Evolutionary conservation across 495 filamentous ascomycete genomes (phyloP).

Genomic region (Cetradonia linearis): DNA sequence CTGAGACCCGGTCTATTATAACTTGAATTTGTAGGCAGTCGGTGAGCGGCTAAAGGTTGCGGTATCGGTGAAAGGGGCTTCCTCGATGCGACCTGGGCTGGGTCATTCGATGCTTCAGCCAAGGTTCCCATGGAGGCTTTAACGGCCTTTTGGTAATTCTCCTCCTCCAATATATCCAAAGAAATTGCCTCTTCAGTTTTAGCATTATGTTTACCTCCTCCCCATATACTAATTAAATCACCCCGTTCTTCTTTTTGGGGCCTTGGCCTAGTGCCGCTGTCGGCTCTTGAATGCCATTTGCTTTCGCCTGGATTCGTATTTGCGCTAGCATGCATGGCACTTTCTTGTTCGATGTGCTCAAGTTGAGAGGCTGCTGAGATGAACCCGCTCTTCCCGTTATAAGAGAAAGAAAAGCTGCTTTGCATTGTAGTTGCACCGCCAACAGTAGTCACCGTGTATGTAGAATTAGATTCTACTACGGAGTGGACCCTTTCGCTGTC

Average conservation of each 20-base stretch:
- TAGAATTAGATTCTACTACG: neutral
- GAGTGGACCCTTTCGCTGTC: neutral
- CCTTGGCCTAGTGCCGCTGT: neutral
- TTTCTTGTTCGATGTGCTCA: constrained; percentile 11
- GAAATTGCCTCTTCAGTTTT: neutral
- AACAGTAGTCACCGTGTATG: neutral
- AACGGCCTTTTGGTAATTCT: neutral
- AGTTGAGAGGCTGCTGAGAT: constrained; percentile 22
- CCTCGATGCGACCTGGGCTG: neutral
- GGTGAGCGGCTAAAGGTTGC: constrained; percentile 22
- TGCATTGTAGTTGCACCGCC: constrained; percentile 27
- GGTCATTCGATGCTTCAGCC: neutral
- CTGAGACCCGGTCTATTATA: constrained; percentile 21
- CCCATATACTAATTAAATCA: neutral
- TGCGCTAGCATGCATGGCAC: neutral
- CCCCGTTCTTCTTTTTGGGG: neutral
- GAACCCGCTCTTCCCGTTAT: constrained; percentile 17
- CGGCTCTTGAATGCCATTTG: neutral
- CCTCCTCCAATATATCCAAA: neutral
- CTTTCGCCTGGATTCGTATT: neutral
- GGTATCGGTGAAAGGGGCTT: constrained; percentile 16
- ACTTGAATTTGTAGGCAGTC: constrained; percentile 21
- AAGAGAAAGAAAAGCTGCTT: constrained; percentile 23
- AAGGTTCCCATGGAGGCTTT: constrained; percentile 13
- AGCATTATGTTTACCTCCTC: neutral